Percentiles rank a stretch among this genome's conserved stretches.
phyloP scores from a whole-genome alignment of 352 stramenopile genomes.

The Phytophthora hibernalis region DNA sequence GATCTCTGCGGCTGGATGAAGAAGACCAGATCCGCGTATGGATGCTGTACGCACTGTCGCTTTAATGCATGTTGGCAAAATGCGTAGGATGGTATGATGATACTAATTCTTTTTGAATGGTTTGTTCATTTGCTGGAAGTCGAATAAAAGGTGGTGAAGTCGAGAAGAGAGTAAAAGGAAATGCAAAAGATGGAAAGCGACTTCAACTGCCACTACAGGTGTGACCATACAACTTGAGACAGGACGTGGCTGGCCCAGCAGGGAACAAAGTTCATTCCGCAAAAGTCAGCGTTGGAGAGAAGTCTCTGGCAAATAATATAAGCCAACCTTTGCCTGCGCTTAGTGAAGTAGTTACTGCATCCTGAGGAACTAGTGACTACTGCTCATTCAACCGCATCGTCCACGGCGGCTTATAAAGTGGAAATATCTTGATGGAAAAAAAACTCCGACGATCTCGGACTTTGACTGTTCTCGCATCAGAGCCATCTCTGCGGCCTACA shows the following conservation, averaged over 20 bases:
- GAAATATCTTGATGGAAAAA: conserved; percentile 74
- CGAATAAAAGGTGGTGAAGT: background rate
- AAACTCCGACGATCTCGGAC: conserved; percentile 35
- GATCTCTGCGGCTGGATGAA: background rate
- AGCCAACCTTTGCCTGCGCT: no score
- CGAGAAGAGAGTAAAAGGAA: background rate
- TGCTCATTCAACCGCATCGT: conserved; percentile 41
- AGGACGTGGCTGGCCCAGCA: no score
- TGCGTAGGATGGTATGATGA: no score
- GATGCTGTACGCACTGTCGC: background rate
- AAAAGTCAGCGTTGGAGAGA: no score
- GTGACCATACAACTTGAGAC: no score
- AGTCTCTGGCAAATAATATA: no score
- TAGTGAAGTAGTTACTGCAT: no score
- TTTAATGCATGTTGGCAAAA: background rate
- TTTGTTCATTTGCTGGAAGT: background rate
- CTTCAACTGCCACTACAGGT: no score
- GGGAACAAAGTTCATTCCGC: no score
- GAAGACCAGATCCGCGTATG: background rate
- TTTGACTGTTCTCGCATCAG: conserved; percentile 31
- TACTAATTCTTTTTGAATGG: no score
- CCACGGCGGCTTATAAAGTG: conserved; percentile 85
- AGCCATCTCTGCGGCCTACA: conserved; percentile 10
- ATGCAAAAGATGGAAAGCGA: background rate
- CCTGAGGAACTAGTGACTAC: no score